These are phyloP conservation scores for Fragaria nilgerrensis DNA, from an alignment of 306 rosid species.

Conservation along the genomic window DNA sequence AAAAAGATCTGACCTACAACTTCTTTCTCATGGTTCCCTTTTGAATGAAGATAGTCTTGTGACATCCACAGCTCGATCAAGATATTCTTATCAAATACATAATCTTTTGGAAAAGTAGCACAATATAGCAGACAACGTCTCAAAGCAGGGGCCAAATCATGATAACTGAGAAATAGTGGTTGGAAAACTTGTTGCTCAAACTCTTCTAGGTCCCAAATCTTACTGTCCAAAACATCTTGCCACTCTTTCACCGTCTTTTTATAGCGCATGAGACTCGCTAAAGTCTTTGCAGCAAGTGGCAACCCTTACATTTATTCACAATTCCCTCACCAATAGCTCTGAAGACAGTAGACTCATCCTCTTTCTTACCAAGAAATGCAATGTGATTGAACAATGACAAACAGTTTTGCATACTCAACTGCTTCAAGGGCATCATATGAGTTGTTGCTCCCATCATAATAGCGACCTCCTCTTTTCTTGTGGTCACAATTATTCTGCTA, in stretches of 20 bases:
- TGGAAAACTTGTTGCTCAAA: neutral
- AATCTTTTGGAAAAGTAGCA: slow-evolving; percentile 4
- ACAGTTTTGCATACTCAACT: slow-evolving; percentile 11
- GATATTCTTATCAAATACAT: neutral
- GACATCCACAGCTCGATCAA: neutral
- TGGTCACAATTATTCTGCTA: slow-evolving; percentile 1
- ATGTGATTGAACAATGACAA: slow-evolving; percentile 1
- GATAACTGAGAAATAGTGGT: slow-evolving; percentile 1
- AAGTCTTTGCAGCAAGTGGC: neutral
- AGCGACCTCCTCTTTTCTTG: slow-evolving; percentile 10
- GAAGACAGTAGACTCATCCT: neutral
- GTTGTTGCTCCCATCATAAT: neutral
- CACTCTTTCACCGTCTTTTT: neutral
- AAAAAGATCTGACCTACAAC: neutral
- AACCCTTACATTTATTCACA: neutral
- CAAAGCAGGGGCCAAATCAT: neutral
- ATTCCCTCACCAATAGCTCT: slow-evolving; percentile 9
- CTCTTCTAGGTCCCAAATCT: slow-evolving; percentile 1
- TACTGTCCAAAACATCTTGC: slow-evolving; percentile 1
- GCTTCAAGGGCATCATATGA: neutral
- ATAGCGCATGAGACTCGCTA: slow-evolving; percentile 3
- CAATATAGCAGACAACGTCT: slow-evolving; percentile 9
- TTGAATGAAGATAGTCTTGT: neutral
- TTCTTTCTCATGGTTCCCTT: neutral
- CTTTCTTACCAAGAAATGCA: neutral